Conservation (phyloP, 192 early-diverging fungal species). For the Entomortierella chlamydospora region DNA sequence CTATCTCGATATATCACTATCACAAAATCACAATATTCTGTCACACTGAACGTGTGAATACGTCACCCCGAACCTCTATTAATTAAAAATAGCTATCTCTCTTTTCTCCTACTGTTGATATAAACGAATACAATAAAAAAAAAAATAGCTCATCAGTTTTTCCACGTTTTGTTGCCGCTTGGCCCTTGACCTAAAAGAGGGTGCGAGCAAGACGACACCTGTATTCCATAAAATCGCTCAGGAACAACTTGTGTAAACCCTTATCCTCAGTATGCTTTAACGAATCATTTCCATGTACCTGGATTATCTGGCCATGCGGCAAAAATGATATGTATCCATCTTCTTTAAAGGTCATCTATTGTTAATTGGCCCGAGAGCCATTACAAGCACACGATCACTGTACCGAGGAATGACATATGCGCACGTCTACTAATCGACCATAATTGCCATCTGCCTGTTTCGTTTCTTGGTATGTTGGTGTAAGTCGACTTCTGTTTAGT, state of each 20-base stretch:
- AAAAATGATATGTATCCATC: no score
- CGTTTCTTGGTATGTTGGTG: no score
- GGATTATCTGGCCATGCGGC: not conserved
- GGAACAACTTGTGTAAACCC: not conserved
- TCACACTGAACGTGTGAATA: no score
- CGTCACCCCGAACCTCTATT: not conserved
- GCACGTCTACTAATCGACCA: no score
- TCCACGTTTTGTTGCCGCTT: not conserved
- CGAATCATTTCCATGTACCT: not conserved
- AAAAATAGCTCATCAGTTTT: conserved; percentile 1
- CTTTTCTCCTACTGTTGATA: not conserved
- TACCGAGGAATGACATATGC: not conserved
- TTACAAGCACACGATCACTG: not conserved
- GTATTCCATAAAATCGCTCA: not conserved
- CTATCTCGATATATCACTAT: no score
- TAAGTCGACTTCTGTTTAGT: not conserved
- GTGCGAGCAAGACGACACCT: no score
- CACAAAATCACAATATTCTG: no score
- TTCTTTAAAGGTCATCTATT: no score
- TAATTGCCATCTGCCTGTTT: no score
- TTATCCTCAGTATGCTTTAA: not conserved
- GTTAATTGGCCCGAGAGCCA: not conserved
- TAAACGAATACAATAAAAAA: not conserved
- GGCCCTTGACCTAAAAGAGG: not conserved
- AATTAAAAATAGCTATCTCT: not conserved